Base-by-base conservation (phyloP, 768 basidiomycete genomes). In the Amanita pseudoporphyria region DNA sequence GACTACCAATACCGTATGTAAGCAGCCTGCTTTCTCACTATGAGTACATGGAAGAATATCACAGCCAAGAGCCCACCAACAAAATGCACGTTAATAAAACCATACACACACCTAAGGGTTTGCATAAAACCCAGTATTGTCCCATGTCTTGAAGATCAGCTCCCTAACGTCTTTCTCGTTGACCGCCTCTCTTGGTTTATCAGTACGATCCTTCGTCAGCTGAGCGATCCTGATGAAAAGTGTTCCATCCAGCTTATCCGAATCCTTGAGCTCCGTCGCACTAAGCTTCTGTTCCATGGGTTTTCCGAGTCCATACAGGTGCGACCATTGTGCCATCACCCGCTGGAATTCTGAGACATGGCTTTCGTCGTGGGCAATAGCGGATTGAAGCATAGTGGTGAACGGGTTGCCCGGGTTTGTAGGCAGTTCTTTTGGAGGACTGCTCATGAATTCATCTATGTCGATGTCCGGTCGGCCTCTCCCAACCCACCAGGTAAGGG, bases 321-420 rank as follows among this genome's bases (percentile, higher is more conserved):
- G 50, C 2, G 67, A 70, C 49, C 72, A 77, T 60, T 80, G 77
- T 13, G 66, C 67, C 35, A 83, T 60, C 7, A 81, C 71, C 12
- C 81, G 71, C 57, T 75, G 74, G n/a, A 72, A 61, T 60, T 79
- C 70, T 18, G 62, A 54, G n/a, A 67, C 48, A 46, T 68, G 68
- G 24, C 83, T 79, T 56, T 80, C 76, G 0, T 79, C 76, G 55
- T 82, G 73, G 6, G 69, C 67, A 43, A 82, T 56, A 1, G 79
- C 66, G 4, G 65, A 69, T 38, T 78, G 69, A 22, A 82, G 58
- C 56, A 84, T 62, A 16, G 73, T 60, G 12, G 72, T 62, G 83
- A 82, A 84, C 3, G 76, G 68, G 55, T 82, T 81, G 18, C 60
- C 59, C 35, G 63, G 28, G 33, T 55, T 66, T 45, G 31, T 52